Evolutionary conservation across 768 basidiomycete species (phyloP), one percentile per base, ranked within the genome.

Genomic region (Leccinellum albellum): DNA sequence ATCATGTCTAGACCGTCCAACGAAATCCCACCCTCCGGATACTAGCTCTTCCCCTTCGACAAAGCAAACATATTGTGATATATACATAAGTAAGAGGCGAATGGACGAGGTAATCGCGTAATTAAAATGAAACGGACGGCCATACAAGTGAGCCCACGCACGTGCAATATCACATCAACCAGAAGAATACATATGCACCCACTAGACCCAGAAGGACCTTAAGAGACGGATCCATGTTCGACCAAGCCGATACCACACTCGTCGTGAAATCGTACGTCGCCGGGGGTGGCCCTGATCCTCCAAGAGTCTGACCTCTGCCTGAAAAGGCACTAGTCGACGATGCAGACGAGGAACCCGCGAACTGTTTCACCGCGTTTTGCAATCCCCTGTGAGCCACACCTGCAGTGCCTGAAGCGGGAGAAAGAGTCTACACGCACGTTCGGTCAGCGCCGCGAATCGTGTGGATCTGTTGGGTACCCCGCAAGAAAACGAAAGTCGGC

Each of bases 401-500:
- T 57, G 54, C 33, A 62, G 53, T 15, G 35, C 32, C 54, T 37
- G 37, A 56, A 45, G 5, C 17, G 26, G 46, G 29, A 55, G 35
- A 24, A 46, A 50, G 44, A 28, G 29, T 31, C 14, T 29, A 48
- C 28, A 73, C 82, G 56, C 65, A 93, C 90, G 67, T 64, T 66
- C 70, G 80, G 67, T 93, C 76, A 13, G 90, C 90, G 6, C 91
- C 91, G 53, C 78, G 80, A 26, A 94, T 84, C 73, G 79, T 79
- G 64, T 89, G 87, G 21, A 92, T 80, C 66, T 89, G 83, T 2
- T 75, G 76, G 37, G 69, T 75, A 20, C 88, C 88, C 64, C 82
- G 85, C 57, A 93, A 64, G 69, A 94, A 91, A 32, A 93, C 67
- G 61, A 93, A 93, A 0, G 91, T 91, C 3, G 91, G 91, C 91